These are phyloP conservation scores for Silene uniflora DNA, from an alignment of 148 eudicot genomes.

Conservation along the genomic window DNA sequence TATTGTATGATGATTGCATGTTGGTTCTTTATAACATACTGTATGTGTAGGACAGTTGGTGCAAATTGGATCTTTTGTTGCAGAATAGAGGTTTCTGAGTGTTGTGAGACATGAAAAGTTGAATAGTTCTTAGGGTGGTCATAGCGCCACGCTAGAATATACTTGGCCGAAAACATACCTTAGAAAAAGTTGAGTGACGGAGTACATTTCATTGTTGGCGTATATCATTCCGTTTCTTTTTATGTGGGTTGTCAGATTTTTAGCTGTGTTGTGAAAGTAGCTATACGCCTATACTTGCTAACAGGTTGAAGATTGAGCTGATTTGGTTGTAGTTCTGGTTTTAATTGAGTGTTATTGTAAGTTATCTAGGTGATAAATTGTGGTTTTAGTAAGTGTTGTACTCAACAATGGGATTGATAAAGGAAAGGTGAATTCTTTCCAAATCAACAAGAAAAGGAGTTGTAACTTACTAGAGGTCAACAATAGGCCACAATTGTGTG, in stretches of 20 bases:
- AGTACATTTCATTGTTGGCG: too few species aligned
- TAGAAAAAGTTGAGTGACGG: too few species aligned
- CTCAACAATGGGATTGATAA: conserved; percentile 4
- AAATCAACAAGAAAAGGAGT: neutral
- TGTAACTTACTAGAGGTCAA: neutral
- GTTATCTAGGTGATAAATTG: neutral
- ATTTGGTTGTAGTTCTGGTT: conserved; percentile 1
- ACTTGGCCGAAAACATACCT: too few species aligned
- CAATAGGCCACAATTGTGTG: neutral
- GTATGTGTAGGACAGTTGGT: neutral
- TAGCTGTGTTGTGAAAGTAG: neutral
- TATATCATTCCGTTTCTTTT: too few species aligned
- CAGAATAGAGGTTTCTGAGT: conserved; percentile 10
- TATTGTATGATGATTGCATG: conserved; percentile 28
- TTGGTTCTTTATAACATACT: neutral
- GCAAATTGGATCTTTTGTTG: neutral
- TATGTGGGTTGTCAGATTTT: neutral
- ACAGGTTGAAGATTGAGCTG: neutral
- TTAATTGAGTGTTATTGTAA: neutral
- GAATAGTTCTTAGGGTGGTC: neutral
- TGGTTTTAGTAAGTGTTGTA: neutral
- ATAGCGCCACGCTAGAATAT: too few species aligned
- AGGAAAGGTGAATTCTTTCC: neutral
- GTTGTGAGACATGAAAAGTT: neutral
- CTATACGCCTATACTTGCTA: neutral